Conservation (phyloP, 2,329 filamentous ascomycete genomes). For the Hypomyces perniciosus region DNA sequence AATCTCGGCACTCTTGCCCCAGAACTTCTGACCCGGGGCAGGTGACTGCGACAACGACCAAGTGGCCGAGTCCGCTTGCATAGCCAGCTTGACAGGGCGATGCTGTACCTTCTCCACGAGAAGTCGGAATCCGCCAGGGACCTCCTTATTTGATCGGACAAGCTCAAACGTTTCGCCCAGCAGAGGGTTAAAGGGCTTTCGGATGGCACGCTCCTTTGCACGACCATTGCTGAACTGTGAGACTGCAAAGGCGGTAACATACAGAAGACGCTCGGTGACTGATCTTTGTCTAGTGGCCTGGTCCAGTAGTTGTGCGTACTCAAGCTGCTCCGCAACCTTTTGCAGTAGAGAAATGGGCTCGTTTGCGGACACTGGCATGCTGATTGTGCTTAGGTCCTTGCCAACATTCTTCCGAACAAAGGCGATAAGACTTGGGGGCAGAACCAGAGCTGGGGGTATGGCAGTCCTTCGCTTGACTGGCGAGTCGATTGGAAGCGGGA, state of each 20-base stretch:
- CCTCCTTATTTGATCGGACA: slow-evolving; percentile 71
- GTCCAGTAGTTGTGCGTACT: slow-evolving; percentile 83
- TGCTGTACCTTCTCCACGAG: slow-evolving; percentile 95
- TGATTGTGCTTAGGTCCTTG: slow-evolving; percentile 93
- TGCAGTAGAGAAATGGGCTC: slow-evolving; percentile 87
- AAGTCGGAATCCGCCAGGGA: slow-evolving; percentile 71
- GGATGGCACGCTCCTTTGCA: slow-evolving; percentile 82
- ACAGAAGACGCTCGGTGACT: slow-evolving; percentile 65
- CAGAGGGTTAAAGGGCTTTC: slow-evolving; percentile 96
- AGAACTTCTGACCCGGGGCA: slow-evolving; percentile 91
- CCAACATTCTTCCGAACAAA: slow-evolving; percentile 97
- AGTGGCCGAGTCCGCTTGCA: slow-evolving; percentile 77
- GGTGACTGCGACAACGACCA: slow-evolving; percentile 90
- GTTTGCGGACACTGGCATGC: slow-evolving; percentile 95
- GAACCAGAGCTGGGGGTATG: slow-evolving; percentile 66
- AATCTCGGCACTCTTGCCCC: slow-evolving; percentile 94
- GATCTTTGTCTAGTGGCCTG: slow-evolving; percentile 59
- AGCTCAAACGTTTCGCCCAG: slow-evolving; percentile 94
- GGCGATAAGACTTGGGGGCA: slow-evolving; percentile 85
- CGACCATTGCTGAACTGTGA: slow-evolving; percentile 77
- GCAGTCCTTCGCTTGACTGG: slow-evolving; percentile 60
- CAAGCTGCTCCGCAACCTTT: slow-evolving; percentile 80
- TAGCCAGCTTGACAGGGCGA: slow-evolving; percentile 84
- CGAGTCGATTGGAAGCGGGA: slow-evolving; percentile 67
- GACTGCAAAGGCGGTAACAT: slow-evolving; percentile 85